Conservation (phyloP, 2,329 filamentous ascomycete species). For the Microdochium paspali region DNA sequence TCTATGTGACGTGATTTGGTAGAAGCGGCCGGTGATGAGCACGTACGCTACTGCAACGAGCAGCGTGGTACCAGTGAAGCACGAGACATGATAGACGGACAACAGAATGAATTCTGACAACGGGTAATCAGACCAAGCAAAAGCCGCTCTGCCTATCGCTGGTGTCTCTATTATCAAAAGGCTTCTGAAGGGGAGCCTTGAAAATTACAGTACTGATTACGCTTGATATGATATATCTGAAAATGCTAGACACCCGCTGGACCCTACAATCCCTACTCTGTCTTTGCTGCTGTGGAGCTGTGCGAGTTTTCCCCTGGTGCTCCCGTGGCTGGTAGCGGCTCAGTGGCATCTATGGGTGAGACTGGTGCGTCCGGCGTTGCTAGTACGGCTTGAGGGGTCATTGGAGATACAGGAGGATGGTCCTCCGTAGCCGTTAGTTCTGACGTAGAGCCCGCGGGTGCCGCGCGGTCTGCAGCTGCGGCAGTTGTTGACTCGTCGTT, state of each 20-base stretch:
- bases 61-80: no score
- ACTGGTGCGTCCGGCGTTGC: background rate
- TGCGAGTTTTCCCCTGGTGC: background rate
- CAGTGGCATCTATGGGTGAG: background rate
- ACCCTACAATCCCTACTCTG: background rate
- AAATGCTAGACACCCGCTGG: background rate
- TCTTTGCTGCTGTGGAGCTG: background rate
- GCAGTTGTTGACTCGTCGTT: background rate
- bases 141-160: no score
- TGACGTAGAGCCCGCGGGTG: background rate
- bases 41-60: no score
- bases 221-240: background rate
- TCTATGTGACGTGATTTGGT: no score
- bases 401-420: background rate
- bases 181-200: background rate
- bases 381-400: no score
- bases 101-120: no score
- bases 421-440: background rate
- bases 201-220: background rate
- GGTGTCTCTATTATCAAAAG: background rate
- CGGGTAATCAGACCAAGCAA: no score
- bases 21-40: no score
- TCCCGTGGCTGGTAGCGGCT: background rate
- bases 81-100: no score
- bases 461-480: background rate